Percentiles rank a stretch among this genome's conserved stretches.
phyloP scores from a whole-genome alignment of 2,329 filamentous ascomycete species.

The Trichophyton schoenleinii region DNA sequence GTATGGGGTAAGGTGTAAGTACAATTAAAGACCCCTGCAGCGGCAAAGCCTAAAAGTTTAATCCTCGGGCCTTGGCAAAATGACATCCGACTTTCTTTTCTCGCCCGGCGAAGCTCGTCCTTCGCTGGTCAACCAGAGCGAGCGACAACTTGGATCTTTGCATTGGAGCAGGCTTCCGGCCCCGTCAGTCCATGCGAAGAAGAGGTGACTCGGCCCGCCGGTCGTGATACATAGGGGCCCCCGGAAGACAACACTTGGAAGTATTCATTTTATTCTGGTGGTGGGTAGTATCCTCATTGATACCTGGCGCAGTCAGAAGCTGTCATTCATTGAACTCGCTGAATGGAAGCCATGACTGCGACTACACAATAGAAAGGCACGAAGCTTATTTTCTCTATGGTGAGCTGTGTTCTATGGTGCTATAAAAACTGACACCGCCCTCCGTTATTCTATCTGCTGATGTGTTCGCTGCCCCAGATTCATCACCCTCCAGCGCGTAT shows the following conservation, averaged over 20 bases:
- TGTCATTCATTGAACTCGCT: background rate
- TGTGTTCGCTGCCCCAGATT: background rate
- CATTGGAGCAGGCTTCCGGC: background rate
- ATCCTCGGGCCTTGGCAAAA: slow-evolving; percentile 3
- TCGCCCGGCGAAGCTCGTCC: background rate
- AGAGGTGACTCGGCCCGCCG: background rate
- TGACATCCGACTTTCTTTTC: slow-evolving; percentile 4
- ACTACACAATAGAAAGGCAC: background rate
- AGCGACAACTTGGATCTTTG: background rate
- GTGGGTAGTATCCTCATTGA: background rate
- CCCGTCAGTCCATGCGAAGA: background rate
- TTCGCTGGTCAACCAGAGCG: background rate
- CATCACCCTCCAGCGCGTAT: background rate
- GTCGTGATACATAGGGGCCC: background rate
- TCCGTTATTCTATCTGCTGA: background rate
- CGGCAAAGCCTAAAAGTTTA: slow-evolving; percentile 6
- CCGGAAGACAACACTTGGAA: background rate
- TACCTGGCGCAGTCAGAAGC: background rate
- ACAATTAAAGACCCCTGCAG: slow-evolving; percentile 1
- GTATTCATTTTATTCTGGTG: background rate
- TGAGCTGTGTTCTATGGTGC: background rate
- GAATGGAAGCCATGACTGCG: slow-evolving; percentile 3
- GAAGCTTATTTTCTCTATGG: background rate
- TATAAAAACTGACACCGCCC: background rate
- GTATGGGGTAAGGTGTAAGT: background rate